phyloP scores from a whole-genome alignment of 169 alveolate species.

The Plasmodium fragile region DNA sequence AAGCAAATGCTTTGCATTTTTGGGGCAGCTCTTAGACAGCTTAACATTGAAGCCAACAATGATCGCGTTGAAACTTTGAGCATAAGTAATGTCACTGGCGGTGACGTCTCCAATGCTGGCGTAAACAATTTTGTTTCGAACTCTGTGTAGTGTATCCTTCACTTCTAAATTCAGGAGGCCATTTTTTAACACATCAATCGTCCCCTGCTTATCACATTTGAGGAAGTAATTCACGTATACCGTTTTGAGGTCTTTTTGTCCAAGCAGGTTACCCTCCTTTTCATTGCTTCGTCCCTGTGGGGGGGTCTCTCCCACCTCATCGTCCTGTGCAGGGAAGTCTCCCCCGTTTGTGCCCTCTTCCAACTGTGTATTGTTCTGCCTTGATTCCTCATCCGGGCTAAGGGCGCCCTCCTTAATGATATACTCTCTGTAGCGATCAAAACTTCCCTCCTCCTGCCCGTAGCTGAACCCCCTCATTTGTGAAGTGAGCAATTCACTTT shows the following conservation, averaged over 20 bases:
- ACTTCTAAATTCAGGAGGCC: slow-evolving; percentile 7
- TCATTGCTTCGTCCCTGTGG: not conserved
- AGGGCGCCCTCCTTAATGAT: not conserved
- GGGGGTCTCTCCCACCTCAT: not conserved
- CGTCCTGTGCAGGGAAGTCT: not conserved
- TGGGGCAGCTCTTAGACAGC: slow-evolving; percentile 8
- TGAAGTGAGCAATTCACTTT: not conserved
- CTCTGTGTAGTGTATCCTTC: slow-evolving; percentile 32
- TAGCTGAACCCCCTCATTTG: slow-evolving; percentile 1
- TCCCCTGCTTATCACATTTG: slow-evolving; percentile 71
- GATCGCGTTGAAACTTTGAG: slow-evolving; percentile 50
- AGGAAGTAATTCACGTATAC: slow-evolving; percentile 41
- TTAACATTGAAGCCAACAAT: slow-evolving; percentile 61
- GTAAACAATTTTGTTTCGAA: slow-evolving; percentile 43
- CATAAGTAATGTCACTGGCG: slow-evolving; percentile 49
- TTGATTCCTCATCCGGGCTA: not conserved
- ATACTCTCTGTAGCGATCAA: slow-evolving; percentile 20
- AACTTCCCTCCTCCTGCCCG: not conserved
- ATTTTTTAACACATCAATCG: slow-evolving; percentile 49
- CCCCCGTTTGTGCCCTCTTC: not conserved
- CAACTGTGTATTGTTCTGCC: not conserved
- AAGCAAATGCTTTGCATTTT: not conserved
- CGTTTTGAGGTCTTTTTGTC: not conserved
- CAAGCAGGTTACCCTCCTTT: not conserved
- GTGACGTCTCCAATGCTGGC: slow-evolving; percentile 62